These are phyloP conservation scores for Oxyria digyna DNA, from an alignment of 148 eudicot species.

Conservation along the genomic window DNA sequence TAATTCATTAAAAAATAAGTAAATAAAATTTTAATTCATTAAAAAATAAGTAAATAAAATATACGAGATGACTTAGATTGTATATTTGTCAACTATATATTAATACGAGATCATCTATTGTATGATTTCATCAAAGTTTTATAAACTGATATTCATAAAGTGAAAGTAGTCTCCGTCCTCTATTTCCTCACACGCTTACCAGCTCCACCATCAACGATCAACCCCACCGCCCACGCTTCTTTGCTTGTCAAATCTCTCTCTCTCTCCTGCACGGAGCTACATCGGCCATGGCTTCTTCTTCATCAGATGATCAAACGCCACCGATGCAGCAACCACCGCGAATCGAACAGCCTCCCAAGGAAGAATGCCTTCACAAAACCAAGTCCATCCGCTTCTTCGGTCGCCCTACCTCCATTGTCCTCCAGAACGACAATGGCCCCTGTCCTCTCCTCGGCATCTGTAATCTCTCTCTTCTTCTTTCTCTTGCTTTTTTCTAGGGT, in stretches of 20 bases:
- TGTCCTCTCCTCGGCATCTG: conserved; percentile 90
- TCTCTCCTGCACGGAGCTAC: not conserved
- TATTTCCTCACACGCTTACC: not conserved
- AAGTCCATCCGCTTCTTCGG: conserved; percentile 59
- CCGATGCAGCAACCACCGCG: not conserved
- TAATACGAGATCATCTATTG: too few species aligned
- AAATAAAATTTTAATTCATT: too few species aligned
- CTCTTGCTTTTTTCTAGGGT: not conserved
- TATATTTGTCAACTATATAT: too few species aligned
- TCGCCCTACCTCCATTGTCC: conserved; percentile 54
- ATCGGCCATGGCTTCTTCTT: not conserved
- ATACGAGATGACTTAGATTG: too few species aligned
- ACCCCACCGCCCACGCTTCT: not conserved
- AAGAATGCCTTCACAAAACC: conserved; percentile 35
- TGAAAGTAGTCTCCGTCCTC: not conserved
- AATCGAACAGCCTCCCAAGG: not conserved
- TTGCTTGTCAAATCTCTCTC: not conserved
- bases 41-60: too few species aligned
- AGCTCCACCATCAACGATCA: not conserved
- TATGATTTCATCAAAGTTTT: too few species aligned
- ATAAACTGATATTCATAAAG: too few species aligned
- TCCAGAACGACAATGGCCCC: conserved; percentile 91
- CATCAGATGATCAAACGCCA: not conserved
- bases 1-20: too few species aligned
- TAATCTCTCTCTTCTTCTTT: conserved; percentile 12